These are phyloP conservation scores for Cladosporium colombiae DNA, from an alignment of 2,329 filamentous ascomycete genomes.

Conservation along the genomic window DNA sequence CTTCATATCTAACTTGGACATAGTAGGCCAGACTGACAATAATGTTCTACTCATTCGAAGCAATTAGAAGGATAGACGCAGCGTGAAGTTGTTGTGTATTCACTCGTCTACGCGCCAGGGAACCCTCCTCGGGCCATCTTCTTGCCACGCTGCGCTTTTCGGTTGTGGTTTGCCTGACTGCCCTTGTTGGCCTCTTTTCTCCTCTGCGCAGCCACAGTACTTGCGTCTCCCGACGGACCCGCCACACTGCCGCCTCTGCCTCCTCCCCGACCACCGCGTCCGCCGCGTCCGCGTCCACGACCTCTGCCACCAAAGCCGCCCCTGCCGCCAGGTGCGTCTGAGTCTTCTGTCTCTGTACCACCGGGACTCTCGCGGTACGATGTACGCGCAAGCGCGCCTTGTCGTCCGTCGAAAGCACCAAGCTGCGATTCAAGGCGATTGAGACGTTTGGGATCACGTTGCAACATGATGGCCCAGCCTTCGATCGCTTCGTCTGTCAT, in stretches of 20 bases:
- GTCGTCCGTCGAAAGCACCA: slow-evolving; percentile 64
- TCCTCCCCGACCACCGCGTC: slow-evolving; percentile 44
- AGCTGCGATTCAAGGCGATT: slow-evolving; percentile 71
- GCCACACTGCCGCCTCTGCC: slow-evolving; percentile 57
- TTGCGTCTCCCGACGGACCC: slow-evolving; percentile 66
- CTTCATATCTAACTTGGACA: not conserved
- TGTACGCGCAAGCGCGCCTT: slow-evolving; percentile 65
- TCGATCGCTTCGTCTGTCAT: slow-evolving; percentile 95
- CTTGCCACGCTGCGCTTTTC: slow-evolving; percentile 67
- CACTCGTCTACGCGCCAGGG: slow-evolving; percentile 33
- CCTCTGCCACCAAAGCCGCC: slow-evolving; percentile 50
- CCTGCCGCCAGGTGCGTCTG: slow-evolving; percentile 47
- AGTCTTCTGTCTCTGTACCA: slow-evolving; percentile 60
- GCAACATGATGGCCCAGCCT: slow-evolving; percentile 88
- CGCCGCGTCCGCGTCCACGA: slow-evolving; percentile 53
- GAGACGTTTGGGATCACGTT: slow-evolving; percentile 68
- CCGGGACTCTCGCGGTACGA: slow-evolving; percentile 60
- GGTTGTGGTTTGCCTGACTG: slow-evolving; percentile 81
- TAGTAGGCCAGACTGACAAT: not conserved
- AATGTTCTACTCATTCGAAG: not conserved
- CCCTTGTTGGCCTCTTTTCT: slow-evolving; percentile 82
- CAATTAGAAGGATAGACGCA: not conserved
- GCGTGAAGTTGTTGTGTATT: not conserved
- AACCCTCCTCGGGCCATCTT: slow-evolving; percentile 63
- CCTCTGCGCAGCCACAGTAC: slow-evolving; percentile 69